Percentiles rank a stretch among this genome's conserved stretches.
Conservation (phyloP, 1,284 basidiomycete genomes). For the Puccinia horiana region DNA sequence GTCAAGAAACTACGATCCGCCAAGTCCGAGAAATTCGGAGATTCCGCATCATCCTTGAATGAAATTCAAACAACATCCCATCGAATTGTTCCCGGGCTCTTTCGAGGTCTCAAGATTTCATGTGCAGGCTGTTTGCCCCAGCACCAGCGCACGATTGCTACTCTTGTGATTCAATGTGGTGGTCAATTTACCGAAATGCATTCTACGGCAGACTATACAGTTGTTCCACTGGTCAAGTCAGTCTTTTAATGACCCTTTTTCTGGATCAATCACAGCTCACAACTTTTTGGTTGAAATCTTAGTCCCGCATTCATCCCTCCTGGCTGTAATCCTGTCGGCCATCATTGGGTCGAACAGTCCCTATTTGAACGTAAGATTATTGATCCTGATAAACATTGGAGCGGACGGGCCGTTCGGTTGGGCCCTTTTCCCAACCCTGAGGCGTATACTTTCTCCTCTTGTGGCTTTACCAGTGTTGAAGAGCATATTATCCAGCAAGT, state of each 20-base stretch:
- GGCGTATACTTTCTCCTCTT: conserved; percentile 24
- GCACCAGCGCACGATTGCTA: conserved; percentile 18
- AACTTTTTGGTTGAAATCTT: background rate
- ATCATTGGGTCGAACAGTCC: conserved; percentile 47
- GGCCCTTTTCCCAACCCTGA: conserved; percentile 26
- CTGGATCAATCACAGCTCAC: background rate
- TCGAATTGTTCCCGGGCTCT: conserved; percentile 21
- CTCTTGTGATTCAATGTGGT: conserved; percentile 16
- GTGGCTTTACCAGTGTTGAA: conserved; percentile 29
- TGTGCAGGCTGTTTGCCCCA: background rate
- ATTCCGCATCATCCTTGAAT: background rate
- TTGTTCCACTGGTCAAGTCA: conserved; percentile 44
- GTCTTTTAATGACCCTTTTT: background rate
- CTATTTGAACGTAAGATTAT: conserved; percentile 34
- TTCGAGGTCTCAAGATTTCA: conserved; percentile 31
- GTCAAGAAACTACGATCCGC: conserved; percentile 33
- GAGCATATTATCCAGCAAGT: conserved; percentile 32
- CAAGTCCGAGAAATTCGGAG: conserved; percentile 31
- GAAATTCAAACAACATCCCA: conserved; percentile 1
- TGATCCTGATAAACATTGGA: conserved; percentile 47
- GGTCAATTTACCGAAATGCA: conserved; percentile 38
- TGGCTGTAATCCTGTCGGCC: conserved; percentile 41
- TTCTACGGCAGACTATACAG: conserved; percentile 39
- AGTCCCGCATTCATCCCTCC: conserved; percentile 39
- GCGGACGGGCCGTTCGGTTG: conserved; percentile 22